Conservation (phyloP, 768 basidiomycete species). For the Termitomyces titanicus region DNA sequence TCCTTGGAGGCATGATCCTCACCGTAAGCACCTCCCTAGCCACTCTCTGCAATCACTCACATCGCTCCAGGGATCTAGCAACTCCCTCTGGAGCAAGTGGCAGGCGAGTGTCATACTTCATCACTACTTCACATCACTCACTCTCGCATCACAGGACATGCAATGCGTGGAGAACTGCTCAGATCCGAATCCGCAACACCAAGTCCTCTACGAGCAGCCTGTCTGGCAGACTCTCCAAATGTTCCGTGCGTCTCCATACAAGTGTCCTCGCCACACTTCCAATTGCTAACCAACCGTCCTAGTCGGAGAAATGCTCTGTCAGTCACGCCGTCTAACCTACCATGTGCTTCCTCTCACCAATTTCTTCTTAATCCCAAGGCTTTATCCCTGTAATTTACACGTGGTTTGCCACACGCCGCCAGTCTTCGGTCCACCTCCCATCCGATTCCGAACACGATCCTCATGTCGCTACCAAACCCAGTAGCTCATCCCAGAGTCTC, state of each 20-base stretch:
- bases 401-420: constrained; percentile 49
- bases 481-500: constrained; percentile 38
- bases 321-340: constrained; percentile 33
- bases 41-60: not conserved
- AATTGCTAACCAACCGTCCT: constrained; percentile 26
- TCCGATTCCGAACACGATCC: constrained; percentile 44
- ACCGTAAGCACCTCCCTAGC: constrained; percentile 45
- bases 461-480: constrained; percentile 30
- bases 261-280: constrained; percentile 15
- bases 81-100: constrained; percentile 81
- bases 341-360: constrained; percentile 21
- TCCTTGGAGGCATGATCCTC: constrained; percentile 91
- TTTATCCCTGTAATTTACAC: constrained; percentile 82
- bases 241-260: constrained; percentile 59
- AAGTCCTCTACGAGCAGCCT: constrained; percentile 88
- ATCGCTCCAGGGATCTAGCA: constrained; percentile 61
- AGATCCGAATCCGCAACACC: constrained; percentile 53
- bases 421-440: constrained; percentile 53
- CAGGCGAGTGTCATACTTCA: constrained; percentile 44
- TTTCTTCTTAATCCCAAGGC: constrained; percentile 44
- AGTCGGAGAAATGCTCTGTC: constrained; percentile 95
- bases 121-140: constrained; percentile 2
- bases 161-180: constrained; percentile 96
- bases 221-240: constrained; percentile 92
- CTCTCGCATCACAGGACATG: constrained; percentile 64